phyloP scores from a whole-genome alignment of 2,329 filamentous ascomycete genomes.

The Phialocephala subalpina region DNA sequence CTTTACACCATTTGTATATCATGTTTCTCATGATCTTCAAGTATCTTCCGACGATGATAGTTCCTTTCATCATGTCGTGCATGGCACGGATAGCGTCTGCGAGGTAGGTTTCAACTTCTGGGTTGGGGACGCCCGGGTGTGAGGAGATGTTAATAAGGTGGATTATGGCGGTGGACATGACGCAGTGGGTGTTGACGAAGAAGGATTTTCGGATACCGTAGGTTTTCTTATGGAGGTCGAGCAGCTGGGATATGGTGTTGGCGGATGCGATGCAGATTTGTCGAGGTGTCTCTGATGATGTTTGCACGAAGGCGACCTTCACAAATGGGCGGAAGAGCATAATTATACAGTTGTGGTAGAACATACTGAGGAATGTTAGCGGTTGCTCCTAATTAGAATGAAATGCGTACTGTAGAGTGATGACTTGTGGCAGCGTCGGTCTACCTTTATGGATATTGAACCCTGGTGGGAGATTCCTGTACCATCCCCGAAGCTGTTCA shows the following conservation, averaged over 20 bases:
- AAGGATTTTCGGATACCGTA: constrained; percentile 35
- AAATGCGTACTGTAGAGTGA: constrained; percentile 68
- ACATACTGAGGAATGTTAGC: constrained; percentile 58
- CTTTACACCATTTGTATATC: constrained; percentile 23
- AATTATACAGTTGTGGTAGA: constrained; percentile 71
- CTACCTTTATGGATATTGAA: constrained; percentile 66
- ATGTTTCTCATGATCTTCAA: constrained; percentile 20
- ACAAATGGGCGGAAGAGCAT: constrained; percentile 73
- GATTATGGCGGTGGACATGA: constrained; percentile 34
- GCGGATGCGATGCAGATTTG: constrained; percentile 40
- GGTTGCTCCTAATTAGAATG: too few relatives aligned
- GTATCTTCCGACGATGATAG: constrained; percentile 22
- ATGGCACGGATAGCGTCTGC: constrained; percentile 19
- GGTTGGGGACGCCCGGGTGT: background rate
- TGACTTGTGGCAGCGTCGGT: constrained; percentile 31
- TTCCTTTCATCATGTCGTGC: constrained; percentile 21
- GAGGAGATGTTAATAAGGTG: constrained; percentile 28
- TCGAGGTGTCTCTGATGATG: constrained; percentile 28
- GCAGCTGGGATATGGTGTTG: constrained; percentile 41
- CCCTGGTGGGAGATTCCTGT: constrained; percentile 68
- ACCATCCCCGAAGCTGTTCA: constrained; percentile 73
- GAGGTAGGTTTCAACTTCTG: constrained; percentile 7
- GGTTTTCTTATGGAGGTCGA: constrained; percentile 29
- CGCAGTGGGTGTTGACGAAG: constrained; percentile 36
- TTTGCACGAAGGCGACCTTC: constrained; percentile 32